phyloP scores from a whole-genome alignment of 768 basidiomycete species.

The Dacryopinax spathularia region DNA sequence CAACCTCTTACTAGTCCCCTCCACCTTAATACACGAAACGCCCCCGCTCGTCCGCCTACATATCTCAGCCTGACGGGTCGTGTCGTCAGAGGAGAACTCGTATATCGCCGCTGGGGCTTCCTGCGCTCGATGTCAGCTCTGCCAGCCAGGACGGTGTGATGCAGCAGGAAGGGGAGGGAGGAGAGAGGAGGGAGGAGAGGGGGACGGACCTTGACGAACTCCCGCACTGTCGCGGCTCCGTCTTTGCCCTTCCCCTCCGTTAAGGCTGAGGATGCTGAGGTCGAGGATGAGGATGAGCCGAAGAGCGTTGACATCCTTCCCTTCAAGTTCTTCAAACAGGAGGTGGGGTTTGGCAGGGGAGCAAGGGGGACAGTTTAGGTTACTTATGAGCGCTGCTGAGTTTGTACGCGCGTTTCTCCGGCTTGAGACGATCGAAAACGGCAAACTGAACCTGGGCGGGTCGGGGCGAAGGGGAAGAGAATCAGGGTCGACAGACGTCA shows the following conservation, averaged over 20 bases:
- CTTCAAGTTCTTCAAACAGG: too few relatives aligned
- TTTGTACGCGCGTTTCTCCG: too few relatives aligned
- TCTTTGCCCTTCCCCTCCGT: background rate
- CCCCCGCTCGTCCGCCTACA: background rate
- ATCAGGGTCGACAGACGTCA: background rate
- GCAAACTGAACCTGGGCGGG: background rate
- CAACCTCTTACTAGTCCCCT: conserved; percentile 28
- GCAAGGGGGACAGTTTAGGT: too few relatives aligned
- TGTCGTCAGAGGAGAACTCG: conserved; percentile 1
- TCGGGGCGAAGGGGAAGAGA: background rate
- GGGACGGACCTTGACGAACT: background rate
- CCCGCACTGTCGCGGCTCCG: background rate
- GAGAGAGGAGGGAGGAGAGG: background rate
- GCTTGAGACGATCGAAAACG: too few relatives aligned
- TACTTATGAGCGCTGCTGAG: too few relatives aligned
- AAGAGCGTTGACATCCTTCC: background rate
- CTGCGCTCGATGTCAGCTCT: background rate
- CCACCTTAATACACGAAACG: background rate
- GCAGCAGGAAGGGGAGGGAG: too few relatives aligned
- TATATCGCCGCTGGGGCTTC: background rate
- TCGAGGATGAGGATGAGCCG: background rate
- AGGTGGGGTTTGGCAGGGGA: too few relatives aligned
- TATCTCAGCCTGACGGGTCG: background rate
- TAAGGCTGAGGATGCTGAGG: too few relatives aligned
- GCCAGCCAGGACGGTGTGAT: too few relatives aligned